Evolutionary conservation across 2,329 filamentous ascomycete species (phyloP).

Genomic region (Xylaria sp.): DNA sequence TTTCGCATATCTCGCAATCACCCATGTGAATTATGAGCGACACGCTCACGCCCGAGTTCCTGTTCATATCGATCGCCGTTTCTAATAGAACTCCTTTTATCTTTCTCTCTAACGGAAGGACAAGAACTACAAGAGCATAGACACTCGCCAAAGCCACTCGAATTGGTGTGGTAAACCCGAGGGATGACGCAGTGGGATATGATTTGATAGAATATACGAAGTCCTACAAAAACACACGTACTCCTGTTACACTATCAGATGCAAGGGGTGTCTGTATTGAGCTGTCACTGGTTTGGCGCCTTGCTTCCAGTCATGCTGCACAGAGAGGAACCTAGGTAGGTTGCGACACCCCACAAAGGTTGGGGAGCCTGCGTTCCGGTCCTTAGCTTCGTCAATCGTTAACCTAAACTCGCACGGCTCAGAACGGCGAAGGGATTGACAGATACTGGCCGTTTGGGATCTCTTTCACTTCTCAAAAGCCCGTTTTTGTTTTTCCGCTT

Average conservation of each 20-base stretch:
- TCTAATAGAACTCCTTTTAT: too few species aligned
- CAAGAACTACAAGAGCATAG: too few species aligned
- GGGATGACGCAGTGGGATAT: too few species aligned
- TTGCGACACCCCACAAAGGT: not conserved
- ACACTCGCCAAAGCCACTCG: too few species aligned
- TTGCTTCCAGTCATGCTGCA: not conserved
- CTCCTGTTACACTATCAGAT: not conserved
- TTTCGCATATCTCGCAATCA: too few species aligned
- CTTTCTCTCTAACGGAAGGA: too few species aligned
- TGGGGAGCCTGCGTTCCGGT: too few species aligned
- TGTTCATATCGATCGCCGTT: too few species aligned
- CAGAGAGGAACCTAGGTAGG: not conserved
- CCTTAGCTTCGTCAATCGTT: not conserved
- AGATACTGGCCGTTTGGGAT: constrained; percentile 33
- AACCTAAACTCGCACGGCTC: constrained; percentile 32
- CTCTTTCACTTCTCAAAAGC: constrained; percentile 22
- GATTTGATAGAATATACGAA: too few species aligned
- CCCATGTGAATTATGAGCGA: too few species aligned
- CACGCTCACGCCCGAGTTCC: too few species aligned
- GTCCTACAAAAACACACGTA: not conserved
- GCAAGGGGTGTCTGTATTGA: not conserved
- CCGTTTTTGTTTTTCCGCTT: constrained; percentile 31
- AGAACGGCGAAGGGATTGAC: constrained; percentile 45
- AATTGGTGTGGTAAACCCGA: too few species aligned
- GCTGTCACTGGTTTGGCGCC: not conserved